Conservation (phyloP, 2,329 filamentous ascomycete species). For the Aspergillus vadensis region DNA sequence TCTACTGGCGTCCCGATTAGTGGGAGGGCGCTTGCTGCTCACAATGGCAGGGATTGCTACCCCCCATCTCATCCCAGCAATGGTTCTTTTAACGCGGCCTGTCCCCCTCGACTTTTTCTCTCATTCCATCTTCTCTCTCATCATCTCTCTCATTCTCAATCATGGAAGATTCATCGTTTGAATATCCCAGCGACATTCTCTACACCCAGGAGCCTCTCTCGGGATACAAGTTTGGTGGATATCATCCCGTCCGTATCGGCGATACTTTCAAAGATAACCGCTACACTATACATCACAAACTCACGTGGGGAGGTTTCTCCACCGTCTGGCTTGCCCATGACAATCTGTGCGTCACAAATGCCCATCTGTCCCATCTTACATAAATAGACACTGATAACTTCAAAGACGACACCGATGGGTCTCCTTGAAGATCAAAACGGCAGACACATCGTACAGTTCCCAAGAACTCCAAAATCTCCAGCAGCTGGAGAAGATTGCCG, state of each 20-base stretch:
- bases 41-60: neutral
- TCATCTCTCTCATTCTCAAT: neutral
- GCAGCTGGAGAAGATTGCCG: neutral
- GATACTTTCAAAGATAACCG: neutral
- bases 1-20: neutral
- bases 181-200: neutral
- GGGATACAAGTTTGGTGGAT: neutral
- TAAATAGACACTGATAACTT: neutral
- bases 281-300: neutral
- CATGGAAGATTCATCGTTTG: neutral
- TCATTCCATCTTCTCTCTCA: neutral
- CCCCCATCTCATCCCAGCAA: neutral
- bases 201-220: neutral
- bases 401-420: neutral
- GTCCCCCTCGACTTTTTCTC: neutral
- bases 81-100: neutral
- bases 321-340: neutral
- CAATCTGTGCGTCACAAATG: neutral
- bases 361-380: neutral
- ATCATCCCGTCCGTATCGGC: neutral
- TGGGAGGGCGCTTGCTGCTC: neutral
- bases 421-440: neutral
- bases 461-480: neutral
- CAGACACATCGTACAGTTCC: neutral
- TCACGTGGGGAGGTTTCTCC: neutral